A percentile compares a stretch with the other conserved stretches of the same genome.
These are phyloP conservation scores for Sherardia arvensis DNA, from an alignment of 257 asterid species.

Conservation along the genomic window DNA sequence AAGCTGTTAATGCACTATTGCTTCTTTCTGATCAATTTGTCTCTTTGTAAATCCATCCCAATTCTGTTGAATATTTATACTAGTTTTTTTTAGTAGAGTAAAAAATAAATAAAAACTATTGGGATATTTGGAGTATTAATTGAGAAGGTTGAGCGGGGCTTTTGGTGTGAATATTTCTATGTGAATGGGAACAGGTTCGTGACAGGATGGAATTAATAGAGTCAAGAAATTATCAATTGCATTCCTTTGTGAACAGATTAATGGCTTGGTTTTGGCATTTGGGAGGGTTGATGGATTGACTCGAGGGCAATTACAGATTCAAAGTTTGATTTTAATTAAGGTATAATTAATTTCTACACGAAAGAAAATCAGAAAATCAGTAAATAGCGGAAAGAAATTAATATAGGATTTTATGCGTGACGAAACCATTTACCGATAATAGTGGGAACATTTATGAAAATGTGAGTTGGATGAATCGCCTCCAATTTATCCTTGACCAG, in stretches of 20 bases:
- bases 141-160: conserved; percentile 18
- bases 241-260: conserved; percentile 26
- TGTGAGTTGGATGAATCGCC: too few species aligned
- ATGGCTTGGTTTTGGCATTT: conserved; percentile 12
- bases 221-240: conserved; percentile 31
- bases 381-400: too few species aligned
- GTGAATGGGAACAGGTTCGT: conserved; percentile 36
- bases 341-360: too few species aligned
- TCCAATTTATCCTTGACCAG: too few species aligned
- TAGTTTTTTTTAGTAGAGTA: too few species aligned
- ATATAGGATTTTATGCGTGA: too few species aligned
- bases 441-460: too few species aligned
- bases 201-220: conserved; percentile 43
- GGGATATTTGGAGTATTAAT: conserved; percentile 26
- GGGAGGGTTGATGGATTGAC: conserved; percentile 26
- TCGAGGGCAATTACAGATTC: conserved; percentile 25
- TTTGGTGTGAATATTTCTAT: conserved; percentile 19
- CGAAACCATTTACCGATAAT: too few species aligned
- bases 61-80: conserved; percentile 8
- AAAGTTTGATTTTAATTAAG: neutral
- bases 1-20: conserved; percentile 46
- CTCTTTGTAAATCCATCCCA: conserved; percentile 18
- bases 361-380: too few species aligned
- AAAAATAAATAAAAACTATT: too few species aligned
- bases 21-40: conserved; percentile 41